Base-by-base conservation (phyloP, 148 eudicot genomes). In the Spergularia bocconei region DNA sequence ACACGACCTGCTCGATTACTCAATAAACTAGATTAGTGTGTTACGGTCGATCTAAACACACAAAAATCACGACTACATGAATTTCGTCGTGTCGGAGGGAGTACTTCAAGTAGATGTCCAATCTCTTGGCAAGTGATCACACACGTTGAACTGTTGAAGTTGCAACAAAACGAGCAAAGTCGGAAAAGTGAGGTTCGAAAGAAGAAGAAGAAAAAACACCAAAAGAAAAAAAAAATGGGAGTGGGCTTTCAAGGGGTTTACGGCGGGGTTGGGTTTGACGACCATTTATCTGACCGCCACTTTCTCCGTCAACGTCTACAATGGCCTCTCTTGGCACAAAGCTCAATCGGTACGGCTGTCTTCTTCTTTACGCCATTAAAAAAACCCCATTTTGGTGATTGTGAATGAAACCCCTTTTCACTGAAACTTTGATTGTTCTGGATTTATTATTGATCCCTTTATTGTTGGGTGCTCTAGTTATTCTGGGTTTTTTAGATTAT, bases 311-410 rank as follows among this genome's bases (percentile, higher is more conserved):
- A 93, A 93, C 68, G 88, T 93, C 71, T 93, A 91, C 79, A 88
- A 89, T 23, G 98, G 98, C 75, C 88, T 93, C 69, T 76, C 98
- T 38, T 93, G 98, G 98, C 98, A 91, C 75, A 87, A 83, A 53
- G 78, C 87, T 57, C 92, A 90, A 81, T 52, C 89, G 76, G 90
- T 90, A 88, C 5, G 9, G 4, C 39, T 72, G 14, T 13, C 15
- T 14, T 17, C 10, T 53, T 41, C 17, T 44, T 44, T 20, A 58
- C 20, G 33, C 25, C 12, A 59, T 59, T 44, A 44, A 6, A 44
- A 6, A 44, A 44, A 29, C 36, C 11, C 17, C 4, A 56, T 57
- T 56, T n/a, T 67, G 29, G 21, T 63, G 70, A 44, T 64, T 66
- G 7, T 51, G 64, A 7, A 0, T 58, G 25, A 55, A 29, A 41